Evolutionary conservation across 2,329 filamentous ascomycete genomes (phyloP), one percentile per base, ranked within the genome.

Genomic region (Trichoderma atroviride): DNA sequence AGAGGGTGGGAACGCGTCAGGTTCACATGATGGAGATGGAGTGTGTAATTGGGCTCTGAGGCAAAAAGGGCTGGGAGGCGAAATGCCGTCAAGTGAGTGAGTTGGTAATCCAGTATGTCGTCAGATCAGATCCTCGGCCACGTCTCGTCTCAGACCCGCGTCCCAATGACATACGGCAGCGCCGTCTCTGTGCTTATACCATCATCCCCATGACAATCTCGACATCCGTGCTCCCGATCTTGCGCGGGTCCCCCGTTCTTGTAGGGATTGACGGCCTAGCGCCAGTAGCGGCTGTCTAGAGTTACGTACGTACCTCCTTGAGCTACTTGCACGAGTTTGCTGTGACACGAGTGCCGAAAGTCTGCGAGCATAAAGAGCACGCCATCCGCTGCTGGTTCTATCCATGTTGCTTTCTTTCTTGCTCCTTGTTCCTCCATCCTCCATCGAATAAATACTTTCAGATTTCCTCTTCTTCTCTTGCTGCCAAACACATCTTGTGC

Each of bases 351-450:
- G 37, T 55, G 65, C 65, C 65, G 43, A 27, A 24, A 24, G 47
- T 31, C 61, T 53, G 60, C 43, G 59, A 70, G 74, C 73, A 75
- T 76, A 76, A 76, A 75, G 74, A 76, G 74, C 69, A 72, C 66
- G 71, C 60, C 53, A 70, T 71, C 74, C 74, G 74, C 77, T 71
- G 69, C 73, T 65, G 11, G n/a, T 35, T 27, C 52, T 33, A 9
- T 58, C 14, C n/a, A 22, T 35, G 11, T 35, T 33, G 31, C 1
- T 27, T 35, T 27, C 70, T 29, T 71, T 50, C 53, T 55, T 55
- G n/a, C 35, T 61, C 27, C 24, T 31, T 27, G 3, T 65, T 43
- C 40, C 40, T 43, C 19, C 55, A 35, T 72, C 66, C 27, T 43
- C n/a, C n/a, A n/a, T n/a, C 52, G 5, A 27, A 40, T 69, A 71